Percentiles rank a stretch among this genome's conserved stretches.
Conservation (phyloP, 2,329 filamentous ascomycete genomes). For the Fusarium lateritium region DNA sequence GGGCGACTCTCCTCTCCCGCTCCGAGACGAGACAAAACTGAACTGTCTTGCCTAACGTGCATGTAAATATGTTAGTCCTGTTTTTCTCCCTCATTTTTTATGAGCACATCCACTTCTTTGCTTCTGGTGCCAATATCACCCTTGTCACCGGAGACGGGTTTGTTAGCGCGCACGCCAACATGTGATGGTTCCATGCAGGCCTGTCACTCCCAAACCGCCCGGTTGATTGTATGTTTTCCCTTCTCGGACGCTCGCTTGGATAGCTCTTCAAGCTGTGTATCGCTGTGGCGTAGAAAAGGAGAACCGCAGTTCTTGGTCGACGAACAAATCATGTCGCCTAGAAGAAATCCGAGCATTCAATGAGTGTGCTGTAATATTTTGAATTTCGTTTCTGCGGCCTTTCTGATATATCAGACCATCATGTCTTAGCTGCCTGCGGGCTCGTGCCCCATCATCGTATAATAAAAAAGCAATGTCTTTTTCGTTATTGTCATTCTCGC, state of each 20-base stretch:
- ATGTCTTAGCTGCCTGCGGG: background rate
- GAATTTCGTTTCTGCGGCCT: background rate
- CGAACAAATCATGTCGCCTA: background rate
- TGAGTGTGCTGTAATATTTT: background rate
- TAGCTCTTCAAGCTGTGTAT: background rate
- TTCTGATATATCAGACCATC: conserved; percentile 1
- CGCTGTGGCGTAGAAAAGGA: conserved; percentile 1
- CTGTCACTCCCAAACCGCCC: conserved; percentile 28
- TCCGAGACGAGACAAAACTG: conserved; percentile 28
- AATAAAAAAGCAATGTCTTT: conserved; percentile 9
- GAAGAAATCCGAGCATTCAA: background rate
- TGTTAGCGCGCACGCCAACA: conserved; percentile 35
- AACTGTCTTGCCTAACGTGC: background rate
- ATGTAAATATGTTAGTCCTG: conserved; percentile 8
- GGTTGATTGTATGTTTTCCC: conserved; percentile 4
- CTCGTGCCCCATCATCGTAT: conserved; percentile 6
- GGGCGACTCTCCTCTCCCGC: conserved; percentile 12
- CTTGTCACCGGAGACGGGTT: conserved; percentile 25
- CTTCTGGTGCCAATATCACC: conserved; percentile 1
- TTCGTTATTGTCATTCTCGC: conserved; percentile 4
- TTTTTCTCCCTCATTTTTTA: background rate
- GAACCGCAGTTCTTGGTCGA: background rate
- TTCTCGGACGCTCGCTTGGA: conserved; percentile 1
- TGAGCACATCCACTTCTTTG: conserved; percentile 10
- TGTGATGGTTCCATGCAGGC: conserved; percentile 33